Conservation (phyloP, 1,284 basidiomycete genomes). For the Porogramme epimiltina region DNA sequence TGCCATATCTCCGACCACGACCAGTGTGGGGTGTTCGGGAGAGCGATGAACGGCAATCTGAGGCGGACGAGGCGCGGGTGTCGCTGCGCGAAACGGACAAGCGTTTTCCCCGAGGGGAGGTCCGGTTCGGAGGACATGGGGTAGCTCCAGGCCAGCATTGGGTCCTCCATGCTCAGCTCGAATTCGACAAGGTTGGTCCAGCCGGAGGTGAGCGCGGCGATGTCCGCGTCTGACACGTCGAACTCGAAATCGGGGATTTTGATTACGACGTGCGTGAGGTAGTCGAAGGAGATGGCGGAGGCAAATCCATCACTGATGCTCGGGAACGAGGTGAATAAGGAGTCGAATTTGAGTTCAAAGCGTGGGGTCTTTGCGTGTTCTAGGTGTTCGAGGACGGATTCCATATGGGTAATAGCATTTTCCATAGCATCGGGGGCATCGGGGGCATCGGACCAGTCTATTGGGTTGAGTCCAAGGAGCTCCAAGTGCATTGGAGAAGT, state of each 20-base stretch:
- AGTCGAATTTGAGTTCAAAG: too few relatives aligned
- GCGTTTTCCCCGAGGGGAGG: neutral
- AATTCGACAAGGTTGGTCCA: constrained; percentile 9
- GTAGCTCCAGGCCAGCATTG: too few relatives aligned
- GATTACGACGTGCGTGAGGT: constrained; percentile 2
- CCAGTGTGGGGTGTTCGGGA: neutral
- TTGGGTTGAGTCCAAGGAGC: too few relatives aligned
- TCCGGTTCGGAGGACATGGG: neutral
- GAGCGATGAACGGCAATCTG: constrained; percentile 3
- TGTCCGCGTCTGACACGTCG: neutral
- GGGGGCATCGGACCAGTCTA: too few relatives aligned
- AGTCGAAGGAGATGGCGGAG: neutral
- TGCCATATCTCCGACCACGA: too few relatives aligned
- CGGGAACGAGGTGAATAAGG: neutral
- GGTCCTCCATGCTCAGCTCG: constrained; percentile 1
- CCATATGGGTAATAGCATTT: too few relatives aligned
- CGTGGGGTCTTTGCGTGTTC: too few relatives aligned
- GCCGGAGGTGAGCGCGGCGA: neutral
- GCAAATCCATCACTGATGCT: neutral
- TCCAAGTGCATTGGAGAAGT: too few relatives aligned
- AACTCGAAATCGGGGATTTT: neutral
- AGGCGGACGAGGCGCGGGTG: constrained; percentile 8
- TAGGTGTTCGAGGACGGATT: too few relatives aligned
- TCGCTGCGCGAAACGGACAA: constrained; percentile 4
- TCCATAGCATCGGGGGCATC: too few relatives aligned